Percentiles rank a stretch among this genome's conserved stretches.
Evolutionary conservation across 116 monocot genomes (phyloP).

Genomic region (Phalaenopsis hybrid): DNA sequence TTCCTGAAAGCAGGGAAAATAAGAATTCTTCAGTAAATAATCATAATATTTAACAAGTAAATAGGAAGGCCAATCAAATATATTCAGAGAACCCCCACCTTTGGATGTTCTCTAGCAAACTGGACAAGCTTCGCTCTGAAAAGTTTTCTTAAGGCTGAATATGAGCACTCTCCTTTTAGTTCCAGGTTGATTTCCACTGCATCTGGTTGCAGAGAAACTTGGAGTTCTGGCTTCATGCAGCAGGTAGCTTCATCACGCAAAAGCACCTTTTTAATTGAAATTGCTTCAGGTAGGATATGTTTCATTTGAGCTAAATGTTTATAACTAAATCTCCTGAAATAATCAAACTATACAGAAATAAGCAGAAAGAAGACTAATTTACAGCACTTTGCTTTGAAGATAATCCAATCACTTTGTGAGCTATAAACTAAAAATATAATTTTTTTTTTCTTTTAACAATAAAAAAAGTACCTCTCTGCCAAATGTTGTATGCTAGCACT

Average conservation of each 20-base stretch:
- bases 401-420: not conserved
- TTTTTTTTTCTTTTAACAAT: no score
- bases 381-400: not conserved
- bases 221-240: conserved; percentile 86
- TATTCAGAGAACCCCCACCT: conserved; percentile 33
- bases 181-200: conserved; percentile 22
- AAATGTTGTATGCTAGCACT: conserved; percentile 52
- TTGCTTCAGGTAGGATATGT: conserved; percentile 70
- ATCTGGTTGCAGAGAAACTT: conserved; percentile 42
- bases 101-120: conserved; percentile 49
- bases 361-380: not conserved
- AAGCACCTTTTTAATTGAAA: conserved; percentile 68
- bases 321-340: conserved; percentile 64
- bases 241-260: conserved; percentile 59
- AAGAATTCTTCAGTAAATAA: not conserved
- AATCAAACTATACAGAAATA: not conserved
- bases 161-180: conserved; percentile 38
- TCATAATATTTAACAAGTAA: not conserved
- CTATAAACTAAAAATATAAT: not conserved
- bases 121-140: conserved; percentile 61
- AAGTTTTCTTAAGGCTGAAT: conserved; percentile 34
- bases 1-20: conserved; percentile 32
- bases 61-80: not conserved
- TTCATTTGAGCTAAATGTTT: conserved; percentile 75
- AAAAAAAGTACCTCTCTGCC: conserved; percentile 38